phyloP scores from a whole-genome alignment of 805 yeast genomes.

The Wickerhamomyces hampshirensis region DNA sequence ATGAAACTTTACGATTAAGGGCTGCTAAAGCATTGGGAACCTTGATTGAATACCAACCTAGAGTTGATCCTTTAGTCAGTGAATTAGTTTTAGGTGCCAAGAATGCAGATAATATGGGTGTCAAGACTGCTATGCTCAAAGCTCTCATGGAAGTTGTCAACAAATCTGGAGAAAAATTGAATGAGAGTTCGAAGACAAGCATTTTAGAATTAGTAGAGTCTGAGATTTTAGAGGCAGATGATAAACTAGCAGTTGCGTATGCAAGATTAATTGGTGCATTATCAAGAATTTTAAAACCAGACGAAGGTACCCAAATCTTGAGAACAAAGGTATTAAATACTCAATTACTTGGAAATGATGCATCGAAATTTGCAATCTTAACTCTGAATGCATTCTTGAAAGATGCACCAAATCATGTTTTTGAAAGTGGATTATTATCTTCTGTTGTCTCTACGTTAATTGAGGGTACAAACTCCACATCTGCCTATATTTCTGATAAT shows the following conservation, averaged over 20 bases:
- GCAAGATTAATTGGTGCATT: slow-evolving; percentile 78
- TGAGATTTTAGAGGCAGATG: slow-evolving; percentile 52
- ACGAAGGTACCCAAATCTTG: slow-evolving; percentile 59
- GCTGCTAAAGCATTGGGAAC: slow-evolving; percentile 91
- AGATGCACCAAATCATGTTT: slow-evolving; percentile 66
- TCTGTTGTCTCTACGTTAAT: slow-evolving; percentile 48
- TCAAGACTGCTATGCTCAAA: slow-evolving; percentile 78
- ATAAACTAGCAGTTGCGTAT: slow-evolving; percentile 65
- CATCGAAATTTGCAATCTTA: slow-evolving; percentile 60
- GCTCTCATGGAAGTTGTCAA: slow-evolving; percentile 80
- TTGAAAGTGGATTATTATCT: slow-evolving; percentile 43
- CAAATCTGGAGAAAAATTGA: slow-evolving; percentile 74
- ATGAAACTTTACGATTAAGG: slow-evolving; percentile 67
- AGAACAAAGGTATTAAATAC: slow-evolving; percentile 52
- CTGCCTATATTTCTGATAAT: slow-evolving; percentile 62
- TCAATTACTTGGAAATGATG: slow-evolving; percentile 35
- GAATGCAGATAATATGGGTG: slow-evolving; percentile 59
- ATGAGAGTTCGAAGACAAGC: slow-evolving; percentile 62
- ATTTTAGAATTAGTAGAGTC: slow-evolving; percentile 72
- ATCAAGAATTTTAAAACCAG: slow-evolving; percentile 57
- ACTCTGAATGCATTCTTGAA: slow-evolving; percentile 76
- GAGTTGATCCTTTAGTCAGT: slow-evolving; percentile 87
- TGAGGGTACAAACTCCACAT: slow-evolving; percentile 35
- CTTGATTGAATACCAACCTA: slow-evolving; percentile 81
- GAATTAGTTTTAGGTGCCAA: slow-evolving; percentile 78